Evolutionary conservation across 148 eudicot species (phyloP), one percentile per base, ranked within the genome.

Genomic region (Rhododendron kiyosumense): DNA sequence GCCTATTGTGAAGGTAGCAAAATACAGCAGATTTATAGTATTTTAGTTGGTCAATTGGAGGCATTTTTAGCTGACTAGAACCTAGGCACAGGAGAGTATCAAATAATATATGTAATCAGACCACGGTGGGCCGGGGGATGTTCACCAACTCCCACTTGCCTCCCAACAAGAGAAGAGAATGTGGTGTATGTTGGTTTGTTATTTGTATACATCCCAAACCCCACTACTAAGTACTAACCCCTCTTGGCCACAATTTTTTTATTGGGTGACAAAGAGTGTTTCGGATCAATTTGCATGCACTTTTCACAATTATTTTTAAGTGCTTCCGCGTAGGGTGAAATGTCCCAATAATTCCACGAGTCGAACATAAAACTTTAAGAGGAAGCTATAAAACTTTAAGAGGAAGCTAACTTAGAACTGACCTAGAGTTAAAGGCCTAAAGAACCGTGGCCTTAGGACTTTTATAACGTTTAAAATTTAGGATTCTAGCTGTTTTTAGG

Each of bases 141-240:
- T 89, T 91, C 89, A 94, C 93, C 98, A 90, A 89, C 92, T 87
- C 93, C 92, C 93, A 92, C 93, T 92, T 86, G 88, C 91, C 88
- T 89, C 84, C 88, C 90, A 88, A 89, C 95, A 90, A 87, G 90
- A 83, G 85, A 79, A 78, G 36, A 88, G 89, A 87, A 87, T 89
- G 85, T 76, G 24, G 85, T 82, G 86, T 38, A 54, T 46, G 11
- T 81, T 13, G 85, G 80, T 81, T 76, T 73, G 77, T 80, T 87
- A 28, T 63, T 28, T 57, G 24, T 41, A 54, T 75, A 2, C 20
- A 80, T 28, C 34, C 51, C 54, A 71, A 57, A 78, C 15, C 73
- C 80, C 22, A 20, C 43, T 48, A 73, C 83, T 48, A 10, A 48
- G 54, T 48, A 80, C 83, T 46, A n/a, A 48, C 69, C 65, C 59